Percentiles rank a stretch among this genome's conserved stretches.
These are phyloP conservation scores for Herpetospermum pedunculosum DNA, from an alignment of 306 rosid genomes.

Conservation along the genomic window DNA sequence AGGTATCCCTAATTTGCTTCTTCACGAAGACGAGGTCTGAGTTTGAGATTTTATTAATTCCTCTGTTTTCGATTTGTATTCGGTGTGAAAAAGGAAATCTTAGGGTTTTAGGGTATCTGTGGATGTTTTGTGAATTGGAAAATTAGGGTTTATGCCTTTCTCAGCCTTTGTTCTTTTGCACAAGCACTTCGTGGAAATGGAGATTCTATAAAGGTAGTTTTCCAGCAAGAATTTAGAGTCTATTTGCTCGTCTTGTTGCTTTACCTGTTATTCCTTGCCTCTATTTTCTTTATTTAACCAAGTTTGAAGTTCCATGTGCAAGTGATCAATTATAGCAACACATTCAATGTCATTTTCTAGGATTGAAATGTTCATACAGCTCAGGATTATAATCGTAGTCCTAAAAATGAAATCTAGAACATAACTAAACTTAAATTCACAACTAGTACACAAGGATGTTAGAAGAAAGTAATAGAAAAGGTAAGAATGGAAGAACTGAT, in stretches of 20 bases:
- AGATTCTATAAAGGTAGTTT: slow-evolving; percentile 37
- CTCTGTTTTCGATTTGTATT: background rate
- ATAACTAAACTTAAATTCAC: background rate
- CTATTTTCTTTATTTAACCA: too few relatives aligned
- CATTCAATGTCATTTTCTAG: background rate
- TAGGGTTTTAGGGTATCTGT: background rate
- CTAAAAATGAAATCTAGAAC: background rate
- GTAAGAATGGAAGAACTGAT: background rate
- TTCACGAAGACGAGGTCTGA: slow-evolving; percentile 92
- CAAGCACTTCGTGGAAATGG: too few relatives aligned
- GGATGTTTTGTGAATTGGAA: background rate
- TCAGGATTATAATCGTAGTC: background rate
- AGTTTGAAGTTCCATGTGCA: background rate
- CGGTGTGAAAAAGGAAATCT: background rate
- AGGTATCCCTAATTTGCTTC: slow-evolving; percentile 91
- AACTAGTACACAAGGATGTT: background rate
- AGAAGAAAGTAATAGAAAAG: background rate
- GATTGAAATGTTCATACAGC: background rate
- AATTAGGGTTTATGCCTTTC: background rate
- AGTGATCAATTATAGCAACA: background rate
- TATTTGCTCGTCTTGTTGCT: background rate
- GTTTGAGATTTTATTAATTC: background rate
- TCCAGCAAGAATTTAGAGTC: background rate
- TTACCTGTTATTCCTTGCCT: background rate
- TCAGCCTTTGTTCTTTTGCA: background rate